Conservation (phyloP, 768 basidiomycete species). For the Mycena capillaripes region DNA sequence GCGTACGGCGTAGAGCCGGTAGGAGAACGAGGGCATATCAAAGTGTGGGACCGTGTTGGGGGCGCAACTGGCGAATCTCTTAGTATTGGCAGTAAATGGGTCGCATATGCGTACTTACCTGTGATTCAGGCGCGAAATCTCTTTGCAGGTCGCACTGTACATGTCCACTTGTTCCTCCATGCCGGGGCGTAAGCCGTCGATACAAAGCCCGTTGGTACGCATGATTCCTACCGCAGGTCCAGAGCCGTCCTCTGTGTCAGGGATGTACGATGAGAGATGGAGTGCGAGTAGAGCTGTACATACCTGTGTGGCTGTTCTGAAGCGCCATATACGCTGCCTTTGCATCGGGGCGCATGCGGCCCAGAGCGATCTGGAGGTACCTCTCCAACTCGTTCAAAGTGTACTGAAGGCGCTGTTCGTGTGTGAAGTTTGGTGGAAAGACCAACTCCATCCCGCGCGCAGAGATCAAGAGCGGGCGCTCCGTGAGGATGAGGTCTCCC, state of each 20-base stretch:
- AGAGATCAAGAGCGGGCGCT: conserved; percentile 52
- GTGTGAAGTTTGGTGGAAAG: background rate
- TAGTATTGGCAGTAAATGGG: background rate
- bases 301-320: conserved; percentile 47
- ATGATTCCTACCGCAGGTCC: no score
- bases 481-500: conserved; percentile 51
- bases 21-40: conserved; percentile 44
- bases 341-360: conserved; percentile 42
- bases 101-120: conserved; percentile 41
- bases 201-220: conserved; percentile 44
- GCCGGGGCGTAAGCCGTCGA: conserved; percentile 35
- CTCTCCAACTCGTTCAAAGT: conserved; percentile 39
- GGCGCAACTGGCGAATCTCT: conserved; percentile 10
- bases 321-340: conserved; percentile 48
- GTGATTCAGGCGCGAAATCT: conserved; percentile 53
- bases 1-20: conserved; percentile 44
- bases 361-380: conserved; percentile 38
- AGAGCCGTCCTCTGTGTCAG: conserved; percentile 47
- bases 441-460: background rate
- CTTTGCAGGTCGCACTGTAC: conserved; percentile 46
- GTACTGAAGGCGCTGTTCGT: background rate
- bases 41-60: conserved; percentile 43
- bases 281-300: no score
- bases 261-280: no score
- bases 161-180: conserved; percentile 16